These are phyloP conservation scores for Sclerotinia sclerotiorum DNA, from an alignment of 2,329 filamentous ascomycete species.

Conservation along the genomic window DNA sequence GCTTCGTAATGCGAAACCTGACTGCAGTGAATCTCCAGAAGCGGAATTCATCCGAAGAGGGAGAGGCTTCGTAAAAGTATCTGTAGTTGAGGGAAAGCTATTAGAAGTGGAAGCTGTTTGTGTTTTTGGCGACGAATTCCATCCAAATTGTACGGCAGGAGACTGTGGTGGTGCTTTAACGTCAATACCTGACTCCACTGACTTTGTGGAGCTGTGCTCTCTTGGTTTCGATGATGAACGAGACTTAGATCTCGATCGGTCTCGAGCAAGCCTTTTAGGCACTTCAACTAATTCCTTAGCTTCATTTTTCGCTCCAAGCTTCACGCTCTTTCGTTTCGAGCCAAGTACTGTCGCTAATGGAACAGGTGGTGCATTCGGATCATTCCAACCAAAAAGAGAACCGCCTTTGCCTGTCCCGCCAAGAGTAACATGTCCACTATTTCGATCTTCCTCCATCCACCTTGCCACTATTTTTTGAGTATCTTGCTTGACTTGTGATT, in stretches of 20 bases:
- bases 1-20: neutral
- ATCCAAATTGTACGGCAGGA: conserved; percentile 34
- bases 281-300: conserved; percentile 27
- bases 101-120: conserved; percentile 7
- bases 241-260: conserved; percentile 30
- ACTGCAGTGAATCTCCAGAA: neutral
- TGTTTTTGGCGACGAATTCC: conserved; percentile 24
- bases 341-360: conserved; percentile 44
- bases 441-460: conserved; percentile 66
- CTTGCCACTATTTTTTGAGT: conserved; percentile 59
- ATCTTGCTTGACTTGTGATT: conserved; percentile 54
- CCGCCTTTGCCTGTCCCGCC: conserved; percentile 49
- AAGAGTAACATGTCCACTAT: conserved; percentile 51
- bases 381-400: conserved; percentile 60
- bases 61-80: neutral
- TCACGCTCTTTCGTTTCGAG: conserved; percentile 28
- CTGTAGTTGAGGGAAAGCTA: neutral
- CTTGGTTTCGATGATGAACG: conserved; percentile 30
- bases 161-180: conserved; percentile 18
- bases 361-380: conserved; percentile 52
- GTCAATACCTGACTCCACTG: conserved; percentile 21
- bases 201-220: conserved; percentile 31
- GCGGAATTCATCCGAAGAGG: neutral
- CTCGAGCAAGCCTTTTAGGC: conserved; percentile 30
- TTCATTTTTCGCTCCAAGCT: conserved; percentile 20